phyloP scores from a whole-genome alignment of 805 yeast species.

The Zygosaccharomyces rouxii region DNA sequence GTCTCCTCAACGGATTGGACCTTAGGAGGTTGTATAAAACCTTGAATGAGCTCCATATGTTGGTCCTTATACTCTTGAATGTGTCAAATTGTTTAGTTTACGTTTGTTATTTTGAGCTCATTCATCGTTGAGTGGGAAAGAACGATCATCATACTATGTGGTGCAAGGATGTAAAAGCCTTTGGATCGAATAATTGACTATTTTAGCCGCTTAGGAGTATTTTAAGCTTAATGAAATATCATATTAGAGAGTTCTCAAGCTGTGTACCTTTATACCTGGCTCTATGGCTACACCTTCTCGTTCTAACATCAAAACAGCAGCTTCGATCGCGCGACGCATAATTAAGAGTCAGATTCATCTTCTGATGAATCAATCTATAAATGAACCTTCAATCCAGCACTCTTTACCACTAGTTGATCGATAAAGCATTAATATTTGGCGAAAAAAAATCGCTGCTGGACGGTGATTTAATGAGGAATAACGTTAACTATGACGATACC shows the following conservation, averaged over 20 bases:
- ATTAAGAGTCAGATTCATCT: not conserved
- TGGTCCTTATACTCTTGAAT: not conserved
- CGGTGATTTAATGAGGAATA: constrained; percentile 6
- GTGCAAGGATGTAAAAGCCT: not conserved
- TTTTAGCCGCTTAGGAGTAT: not conserved
- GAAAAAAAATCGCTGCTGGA: not conserved
- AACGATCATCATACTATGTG: not conserved
- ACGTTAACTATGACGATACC: constrained; percentile 19
- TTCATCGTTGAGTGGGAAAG: too few species aligned
- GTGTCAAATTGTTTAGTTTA: not conserved
- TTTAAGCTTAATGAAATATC: not conserved
- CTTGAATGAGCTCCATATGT: constrained; percentile 40
- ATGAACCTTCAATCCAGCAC: not conserved
- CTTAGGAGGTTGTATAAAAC: constrained; percentile 45
- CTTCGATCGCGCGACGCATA: not conserved
- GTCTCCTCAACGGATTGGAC: constrained; percentile 70
- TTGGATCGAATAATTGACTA: not conserved
- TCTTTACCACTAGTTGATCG: too few species aligned
- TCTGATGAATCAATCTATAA: not conserved
- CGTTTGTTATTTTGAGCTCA: not conserved
- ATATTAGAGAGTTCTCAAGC: not conserved
- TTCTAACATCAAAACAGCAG: too few species aligned
- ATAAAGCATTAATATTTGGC: not conserved
- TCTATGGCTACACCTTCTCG: too few species aligned
- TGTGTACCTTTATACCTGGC: too few species aligned